Conservation (phyloP, 371 early-diverging fungal species). For the Coemansia sp. region DNA sequence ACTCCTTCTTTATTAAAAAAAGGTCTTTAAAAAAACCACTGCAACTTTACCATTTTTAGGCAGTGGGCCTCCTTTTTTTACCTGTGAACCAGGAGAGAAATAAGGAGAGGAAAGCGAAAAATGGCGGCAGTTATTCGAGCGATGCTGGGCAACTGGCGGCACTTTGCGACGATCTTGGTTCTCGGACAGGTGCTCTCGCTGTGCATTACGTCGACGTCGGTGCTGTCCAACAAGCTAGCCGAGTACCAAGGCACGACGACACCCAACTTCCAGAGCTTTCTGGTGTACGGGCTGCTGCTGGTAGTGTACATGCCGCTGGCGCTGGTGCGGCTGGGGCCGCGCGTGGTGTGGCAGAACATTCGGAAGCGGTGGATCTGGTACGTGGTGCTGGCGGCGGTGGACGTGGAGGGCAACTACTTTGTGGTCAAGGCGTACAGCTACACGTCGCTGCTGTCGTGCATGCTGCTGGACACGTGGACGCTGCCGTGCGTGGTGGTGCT, state of each 20-base stretch:
- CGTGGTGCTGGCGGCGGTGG: conserved; percentile 62
- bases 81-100: background rate
- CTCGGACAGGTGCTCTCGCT: conserved; percentile 68
- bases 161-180: conserved; percentile 44
- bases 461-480: conserved; percentile 76
- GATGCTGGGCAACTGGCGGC: conserved; percentile 38
- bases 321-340: conserved; percentile 58
- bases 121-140: conserved; percentile 16
- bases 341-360: conserved; percentile 50
- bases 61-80: conserved; percentile 24
- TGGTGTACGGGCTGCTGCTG: conserved; percentile 66
- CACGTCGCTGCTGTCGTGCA: conserved; percentile 68
- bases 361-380: conserved; percentile 60
- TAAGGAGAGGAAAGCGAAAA: conserved; percentile 20
- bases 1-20: conserved; percentile 9
- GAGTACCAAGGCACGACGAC: conserved; percentile 54
- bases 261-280: conserved; percentile 71
- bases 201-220: conserved; percentile 70
- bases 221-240: conserved; percentile 60
- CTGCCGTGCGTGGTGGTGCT: conserved; percentile 68
- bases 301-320: conserved; percentile 63
- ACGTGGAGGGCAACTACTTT: conserved; percentile 80
- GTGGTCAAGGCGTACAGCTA: conserved; percentile 73
- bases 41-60: conserved; percentile 51
- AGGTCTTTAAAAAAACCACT: conserved; percentile 18